Evolutionary conservation across 2,329 filamentous ascomycete genomes (phyloP).

Genomic region (Aspergillus pseudoterreus): DNA sequence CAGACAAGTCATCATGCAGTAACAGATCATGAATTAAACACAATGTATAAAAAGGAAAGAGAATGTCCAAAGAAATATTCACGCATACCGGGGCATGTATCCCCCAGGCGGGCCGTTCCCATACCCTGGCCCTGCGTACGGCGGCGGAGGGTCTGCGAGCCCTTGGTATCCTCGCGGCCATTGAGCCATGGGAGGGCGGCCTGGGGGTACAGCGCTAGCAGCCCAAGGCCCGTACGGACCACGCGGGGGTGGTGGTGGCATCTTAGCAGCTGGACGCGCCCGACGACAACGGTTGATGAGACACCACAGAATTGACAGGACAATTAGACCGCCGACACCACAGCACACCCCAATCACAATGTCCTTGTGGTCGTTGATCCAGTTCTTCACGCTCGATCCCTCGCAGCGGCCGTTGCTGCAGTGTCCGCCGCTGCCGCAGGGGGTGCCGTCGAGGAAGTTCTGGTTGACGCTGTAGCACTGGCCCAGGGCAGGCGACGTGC

Average conservation of each 20-base stretch:
- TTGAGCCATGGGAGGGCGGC: constrained; percentile 14
- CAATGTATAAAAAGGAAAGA: neutral
- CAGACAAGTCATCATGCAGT: neutral
- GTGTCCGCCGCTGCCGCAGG: constrained; percentile 73
- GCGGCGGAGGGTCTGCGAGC: constrained; percentile 18
- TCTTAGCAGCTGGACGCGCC: constrained; percentile 25
- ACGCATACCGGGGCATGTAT: constrained; percentile 23
- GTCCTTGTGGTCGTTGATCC: constrained; percentile 72
- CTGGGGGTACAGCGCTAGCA: constrained; percentile 9
- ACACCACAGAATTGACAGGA: constrained; percentile 68
- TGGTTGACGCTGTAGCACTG: constrained; percentile 73
- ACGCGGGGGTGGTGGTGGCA: constrained; percentile 13
- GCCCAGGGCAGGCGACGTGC: constrained; percentile 63
- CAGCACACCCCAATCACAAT: constrained; percentile 77
- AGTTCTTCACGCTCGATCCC: constrained; percentile 69
- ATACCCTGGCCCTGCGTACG: constrained; percentile 12
- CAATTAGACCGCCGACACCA: constrained; percentile 67
- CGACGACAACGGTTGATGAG: constrained; percentile 55
- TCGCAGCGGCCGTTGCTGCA: constrained; percentile 76
- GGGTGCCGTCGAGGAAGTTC: constrained; percentile 90
- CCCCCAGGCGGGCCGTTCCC: constrained; percentile 2
- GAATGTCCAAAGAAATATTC: constrained; percentile 8
- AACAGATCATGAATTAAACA: neutral
- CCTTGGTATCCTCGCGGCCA: constrained; percentile 26
- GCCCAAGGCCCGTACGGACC: constrained; percentile 10